Evolutionary conservation across 2,329 filamentous ascomycete genomes (phyloP), one percentile per base, ranked within the genome.

Genomic region (Pyricularia grisea): DNA sequence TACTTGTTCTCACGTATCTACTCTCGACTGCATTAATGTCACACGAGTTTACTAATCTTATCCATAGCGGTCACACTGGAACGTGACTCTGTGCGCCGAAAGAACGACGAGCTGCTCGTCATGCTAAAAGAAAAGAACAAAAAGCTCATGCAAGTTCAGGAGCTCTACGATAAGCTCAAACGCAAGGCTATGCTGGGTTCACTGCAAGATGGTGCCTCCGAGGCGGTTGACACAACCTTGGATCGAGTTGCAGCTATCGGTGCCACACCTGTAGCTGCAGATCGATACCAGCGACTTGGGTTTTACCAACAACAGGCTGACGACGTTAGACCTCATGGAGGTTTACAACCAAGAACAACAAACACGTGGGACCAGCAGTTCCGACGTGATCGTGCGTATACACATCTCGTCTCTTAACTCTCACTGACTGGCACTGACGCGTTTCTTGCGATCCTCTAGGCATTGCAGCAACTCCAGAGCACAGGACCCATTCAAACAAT

Each of bases 91-190:
- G 79, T 94, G 12, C 83, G 88, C 67, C 84, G 85, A 66, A 93
- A 92, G 77, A 92, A 93, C 71, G 85, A 92, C 23, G 90, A 94
- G 50, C 80, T 97, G 1, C 81, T 83, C 4, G 83, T 88, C 27
- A 83, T 87, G 4, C 89, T 88, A 73, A 86, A 85, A 69, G 90
- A 93, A 27, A 95, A 94, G 76, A 88, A 81, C 72, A 88, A 86
- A 65, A 90, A 89, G 70, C 84, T 92, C 3, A 79, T 88, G 5
- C 89, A 92, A 70, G 85, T 88, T 2, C 91, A 93, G 73, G 85
- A 88, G 71, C 79, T 88, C 2, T 89, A 89, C 71, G 85, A 88
- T 73, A 88, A 84, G 71, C 77, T 88, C 65, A 89, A 88, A 74
- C 79, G 84, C 65, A 84, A 82, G 70, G 82, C 82, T 1, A 82